phyloP scores from a whole-genome alignment of 2,329 filamentous ascomycete genomes.

The Lecanosticta acicola region DNA sequence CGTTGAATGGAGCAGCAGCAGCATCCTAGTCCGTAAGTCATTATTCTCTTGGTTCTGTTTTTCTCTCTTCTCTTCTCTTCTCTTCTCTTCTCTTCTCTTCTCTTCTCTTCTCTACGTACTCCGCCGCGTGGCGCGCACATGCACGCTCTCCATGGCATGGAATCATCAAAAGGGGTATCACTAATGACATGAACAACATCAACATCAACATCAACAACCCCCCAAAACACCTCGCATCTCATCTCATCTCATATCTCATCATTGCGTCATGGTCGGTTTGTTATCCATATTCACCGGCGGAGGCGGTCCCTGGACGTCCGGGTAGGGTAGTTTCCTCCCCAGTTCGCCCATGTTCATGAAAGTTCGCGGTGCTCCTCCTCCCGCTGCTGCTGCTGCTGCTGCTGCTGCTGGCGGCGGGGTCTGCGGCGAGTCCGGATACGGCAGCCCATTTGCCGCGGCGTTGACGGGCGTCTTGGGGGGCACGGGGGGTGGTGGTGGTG shows the following conservation, averaged over 20 bases:
- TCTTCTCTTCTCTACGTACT: too few species aligned
- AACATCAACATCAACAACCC: too few species aligned
- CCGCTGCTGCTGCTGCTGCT: constrained; percentile 1
- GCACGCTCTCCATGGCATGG: too few species aligned
- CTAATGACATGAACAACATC: too few species aligned
- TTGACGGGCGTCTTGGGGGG: constrained; percentile 28
- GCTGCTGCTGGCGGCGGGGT: constrained; percentile 10
- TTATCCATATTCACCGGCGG: constrained; percentile 78
- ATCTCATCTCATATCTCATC: constrained; percentile 1
- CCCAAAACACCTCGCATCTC: too few species aligned
- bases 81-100: too few species aligned
- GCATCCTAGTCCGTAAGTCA: too few species aligned
- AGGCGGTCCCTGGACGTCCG: constrained; percentile 68
- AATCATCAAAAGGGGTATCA: too few species aligned
- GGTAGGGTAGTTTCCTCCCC: constrained; percentile 61
- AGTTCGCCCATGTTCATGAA: constrained; percentile 32
- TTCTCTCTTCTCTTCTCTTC: too few species aligned
- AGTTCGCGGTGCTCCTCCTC: constrained; percentile 19
- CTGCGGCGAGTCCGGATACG: constrained; percentile 20
- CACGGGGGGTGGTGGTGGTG: constrained; percentile 19
- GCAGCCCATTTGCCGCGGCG: constrained; percentile 8
- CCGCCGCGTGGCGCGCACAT: too few species aligned
- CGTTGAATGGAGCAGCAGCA: too few species aligned
- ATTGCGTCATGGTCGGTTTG: constrained; percentile 54
- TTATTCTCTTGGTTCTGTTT: too few species aligned